A percentile compares a stretch with the other conserved stretches of the same genome.
phyloP scores from a whole-genome alignment of 257 asterid genomes.

The Solanum dulcamara region DNA sequence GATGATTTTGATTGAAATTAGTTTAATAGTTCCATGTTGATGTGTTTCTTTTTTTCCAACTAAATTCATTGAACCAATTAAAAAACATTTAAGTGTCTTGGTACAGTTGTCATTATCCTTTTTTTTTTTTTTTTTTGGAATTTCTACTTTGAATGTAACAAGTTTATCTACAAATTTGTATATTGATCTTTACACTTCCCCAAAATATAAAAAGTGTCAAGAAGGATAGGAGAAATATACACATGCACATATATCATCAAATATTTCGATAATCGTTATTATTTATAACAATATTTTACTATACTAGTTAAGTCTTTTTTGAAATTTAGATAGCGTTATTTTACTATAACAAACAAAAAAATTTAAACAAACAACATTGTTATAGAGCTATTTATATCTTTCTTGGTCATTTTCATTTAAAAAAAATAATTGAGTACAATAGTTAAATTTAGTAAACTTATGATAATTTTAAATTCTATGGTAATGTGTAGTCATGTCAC shows the following conservation, averaged over 20 bases:
- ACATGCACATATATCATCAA: neutral
- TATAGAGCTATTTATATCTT: neutral
- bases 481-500: neutral
- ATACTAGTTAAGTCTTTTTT: neutral
- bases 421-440: neutral
- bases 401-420: neutral
- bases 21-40: neutral
- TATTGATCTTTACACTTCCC: neutral
- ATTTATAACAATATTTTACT: too few species aligned
- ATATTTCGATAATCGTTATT: neutral
- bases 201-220: neutral
- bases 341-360: neutral
- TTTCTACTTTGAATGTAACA: neutral
- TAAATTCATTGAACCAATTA: neutral
- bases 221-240: neutral
- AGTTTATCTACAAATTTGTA: neutral
- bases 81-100: neutral
- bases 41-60: neutral
- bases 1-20: slow-evolving; percentile 4
- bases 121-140: neutral
- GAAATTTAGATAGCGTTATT: neutral
- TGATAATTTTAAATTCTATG: neutral
- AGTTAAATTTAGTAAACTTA: neutral
- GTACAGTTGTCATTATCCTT: neutral
- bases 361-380: neutral